Evolutionary conservation across 1,139 yeast species (phyloP), one percentile per base, ranked within the genome.

Genomic region (Magnusiomyces sp.): DNA sequence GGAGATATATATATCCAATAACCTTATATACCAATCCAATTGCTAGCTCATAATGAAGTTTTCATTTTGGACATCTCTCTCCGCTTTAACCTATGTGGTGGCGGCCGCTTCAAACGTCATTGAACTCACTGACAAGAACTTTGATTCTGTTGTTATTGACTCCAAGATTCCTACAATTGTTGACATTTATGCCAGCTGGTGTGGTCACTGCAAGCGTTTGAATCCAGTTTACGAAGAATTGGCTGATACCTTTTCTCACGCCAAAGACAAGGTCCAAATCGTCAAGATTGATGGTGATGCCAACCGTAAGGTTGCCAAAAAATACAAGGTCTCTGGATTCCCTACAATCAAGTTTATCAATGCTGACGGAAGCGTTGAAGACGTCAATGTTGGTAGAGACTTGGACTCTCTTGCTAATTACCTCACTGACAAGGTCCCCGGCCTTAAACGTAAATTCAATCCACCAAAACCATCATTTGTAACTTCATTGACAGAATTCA

Each of bases 121-220:
- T 41, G 74, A 71, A 51, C 74, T 71, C 38, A 66, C 69, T 50
- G 75, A 71, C 55, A 68, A 72, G 48, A 76, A 73, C 53, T 79
- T 85, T 61, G 77, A 79, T 46, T 74, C 72, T 20, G 64, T 77
- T 37, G 83, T 81, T 13, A 64, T 75, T 48, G 69, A 73, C 17
- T 73, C 82, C 0, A 82, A 79, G 7, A 79, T 82, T 57, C 79
- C 76, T 53, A 74, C 87, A 0, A 72, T 85, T 53, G 85, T 85
- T 47, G 86, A 85, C 54, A 77, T 84, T 58, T 83, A 81, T 61
- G 92, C 94, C 43, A 79, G 81, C 51, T 85, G 94, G 95, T 85
- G 95, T 62, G 76, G 87, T 39, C 94, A 85, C 65, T 85, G 95
- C 67, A 79, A 80, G 65, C 75, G 72, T 48, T 67, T 85, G 61